Conservation (phyloP, 768 basidiomycete genomes). For the Suillus subalutaceus region DNA sequence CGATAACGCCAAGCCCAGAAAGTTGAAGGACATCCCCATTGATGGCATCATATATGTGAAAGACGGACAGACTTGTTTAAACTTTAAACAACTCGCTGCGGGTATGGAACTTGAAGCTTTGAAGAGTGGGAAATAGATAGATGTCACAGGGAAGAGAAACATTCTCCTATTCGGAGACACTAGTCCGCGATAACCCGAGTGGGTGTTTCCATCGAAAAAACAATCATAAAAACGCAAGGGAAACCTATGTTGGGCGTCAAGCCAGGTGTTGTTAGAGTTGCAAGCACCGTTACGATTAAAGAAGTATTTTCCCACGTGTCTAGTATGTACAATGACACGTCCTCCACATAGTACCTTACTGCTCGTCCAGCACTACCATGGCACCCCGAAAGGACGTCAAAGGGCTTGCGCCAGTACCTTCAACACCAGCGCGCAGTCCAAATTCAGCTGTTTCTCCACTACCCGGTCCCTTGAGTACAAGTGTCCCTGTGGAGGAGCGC, state of each 20-base stretch:
- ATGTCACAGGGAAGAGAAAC: not conserved
- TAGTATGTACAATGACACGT: not conserved
- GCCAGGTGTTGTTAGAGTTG: too few relatives aligned
- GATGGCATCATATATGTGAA: not conserved
- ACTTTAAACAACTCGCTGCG: not conserved
- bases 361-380: slow-evolving; percentile 21
- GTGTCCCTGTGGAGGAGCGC: slow-evolving; percentile 45
- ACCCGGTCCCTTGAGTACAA: slow-evolving; percentile 55
- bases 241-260: too few relatives aligned
- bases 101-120: not conserved
- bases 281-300: too few relatives aligned
- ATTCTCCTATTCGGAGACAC: too few relatives aligned
- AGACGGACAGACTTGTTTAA: not conserved
- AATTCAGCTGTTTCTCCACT: slow-evolving; percentile 26
- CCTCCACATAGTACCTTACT: slow-evolving; percentile 16
- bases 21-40: not conserved
- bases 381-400: slow-evolving; percentile 22
- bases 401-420: slow-evolving; percentile 16
- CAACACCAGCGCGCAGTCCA: slow-evolving; percentile 25
- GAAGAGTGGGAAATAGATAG: not conserved
- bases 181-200: too few relatives aligned
- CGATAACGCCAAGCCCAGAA: not conserved
- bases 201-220: too few relatives aligned
- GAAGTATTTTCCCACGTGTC: not conserved
- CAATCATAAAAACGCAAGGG: too few relatives aligned